Conservation (phyloP, 345 rosid species). For the Raphanus sativus region DNA sequence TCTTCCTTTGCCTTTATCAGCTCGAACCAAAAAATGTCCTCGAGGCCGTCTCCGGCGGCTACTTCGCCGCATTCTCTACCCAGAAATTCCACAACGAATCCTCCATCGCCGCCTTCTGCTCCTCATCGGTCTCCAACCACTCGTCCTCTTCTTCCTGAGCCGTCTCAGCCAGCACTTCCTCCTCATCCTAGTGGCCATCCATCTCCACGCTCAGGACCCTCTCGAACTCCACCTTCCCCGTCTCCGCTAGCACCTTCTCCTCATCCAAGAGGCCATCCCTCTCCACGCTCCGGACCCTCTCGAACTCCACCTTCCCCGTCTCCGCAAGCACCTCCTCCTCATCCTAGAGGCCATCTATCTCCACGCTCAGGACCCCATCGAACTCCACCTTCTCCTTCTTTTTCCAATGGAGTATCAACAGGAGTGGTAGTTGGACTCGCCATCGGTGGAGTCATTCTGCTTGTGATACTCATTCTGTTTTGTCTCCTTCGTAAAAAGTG, state of each 20-base stretch:
- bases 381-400: conserved; percentile 31
- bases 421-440: conserved; percentile 69
- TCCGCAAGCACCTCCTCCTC: no score
- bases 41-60: not conserved
- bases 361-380: conserved; percentile 30
- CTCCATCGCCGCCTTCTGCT: conserved; percentile 40
- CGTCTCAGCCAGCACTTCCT: conserved; percentile 10
- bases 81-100: not conserved
- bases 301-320: conserved; percentile 35
- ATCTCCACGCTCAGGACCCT: no score
- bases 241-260: no score
- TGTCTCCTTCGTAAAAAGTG: conserved; percentile 53
- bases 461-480: conserved; percentile 46
- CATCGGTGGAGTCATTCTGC: conserved; percentile 54
- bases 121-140: conserved; percentile 32
- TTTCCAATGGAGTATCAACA: conserved; percentile 40
- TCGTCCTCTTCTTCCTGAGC: not conserved
- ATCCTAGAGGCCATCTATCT: conserved; percentile 28
- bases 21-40: not conserved
- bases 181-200: no score
- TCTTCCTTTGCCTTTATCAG: not conserved
- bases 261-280: conserved; percentile 26
- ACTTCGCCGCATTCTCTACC: conserved; percentile 46
- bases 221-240: no score
- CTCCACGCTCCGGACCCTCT: conserved; percentile 27